Evolutionary conservation across 176 grass and related monocot genomes (phyloP).

Genomic region (Rhynchospora pubera): DNA sequence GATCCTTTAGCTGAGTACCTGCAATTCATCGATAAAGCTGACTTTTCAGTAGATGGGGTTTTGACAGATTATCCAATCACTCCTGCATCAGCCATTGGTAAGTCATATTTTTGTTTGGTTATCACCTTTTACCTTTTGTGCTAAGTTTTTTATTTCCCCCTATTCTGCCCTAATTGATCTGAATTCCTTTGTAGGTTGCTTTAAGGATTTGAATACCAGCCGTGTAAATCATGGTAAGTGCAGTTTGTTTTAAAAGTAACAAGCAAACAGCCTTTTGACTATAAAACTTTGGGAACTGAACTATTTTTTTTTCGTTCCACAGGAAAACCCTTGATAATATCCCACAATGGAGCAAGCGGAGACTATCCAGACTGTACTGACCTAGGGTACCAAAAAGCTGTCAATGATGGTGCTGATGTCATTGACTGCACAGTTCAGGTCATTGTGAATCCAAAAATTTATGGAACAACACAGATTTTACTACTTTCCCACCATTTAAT

Average conservation of each 20-base stretch:
- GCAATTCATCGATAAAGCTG: slow-evolving; percentile 31
- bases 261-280: not conserved
- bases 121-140: not conserved
- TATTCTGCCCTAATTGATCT: slow-evolving; percentile 4
- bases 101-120: not conserved
- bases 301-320: not conserved
- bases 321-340: slow-evolving; percentile 65
- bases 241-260: slow-evolving; percentile 16
- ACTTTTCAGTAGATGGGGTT: slow-evolving; percentile 80
- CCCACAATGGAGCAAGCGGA: slow-evolving; percentile 78
- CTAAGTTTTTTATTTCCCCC: not conserved
- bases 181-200: slow-evolving; percentile 69
- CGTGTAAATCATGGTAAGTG: slow-evolving; percentile 55
- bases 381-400: slow-evolving; percentile 51
- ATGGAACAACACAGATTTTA: not conserved
- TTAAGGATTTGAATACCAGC: slow-evolving; percentile 38
- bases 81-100: slow-evolving; percentile 74
- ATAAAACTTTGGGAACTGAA: not conserved
- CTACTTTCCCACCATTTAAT: not conserved
- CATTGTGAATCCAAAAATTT: not conserved
- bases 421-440: slow-evolving; percentile 89
- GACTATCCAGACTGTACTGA: slow-evolving; percentile 77
- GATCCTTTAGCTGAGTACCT: slow-evolving; percentile 72
- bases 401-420: slow-evolving; percentile 61
- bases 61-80: slow-evolving; percentile 64